Conservation (phyloP, 345 rosid species). For the Adansonia digitata region DNA sequence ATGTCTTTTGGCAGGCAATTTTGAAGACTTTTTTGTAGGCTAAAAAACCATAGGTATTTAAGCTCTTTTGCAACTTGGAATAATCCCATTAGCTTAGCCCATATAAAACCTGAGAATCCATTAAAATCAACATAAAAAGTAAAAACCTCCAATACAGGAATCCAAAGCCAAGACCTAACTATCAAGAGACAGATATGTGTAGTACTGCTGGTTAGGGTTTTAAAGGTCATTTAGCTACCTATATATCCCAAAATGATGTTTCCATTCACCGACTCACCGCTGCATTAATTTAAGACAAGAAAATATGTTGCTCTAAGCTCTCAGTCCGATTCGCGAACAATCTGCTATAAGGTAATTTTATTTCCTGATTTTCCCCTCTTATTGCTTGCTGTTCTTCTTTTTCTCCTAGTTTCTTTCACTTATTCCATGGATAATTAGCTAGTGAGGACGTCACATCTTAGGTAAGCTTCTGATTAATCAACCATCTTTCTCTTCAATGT, state of each 20-base stretch:
- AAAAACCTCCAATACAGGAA: not conserved
- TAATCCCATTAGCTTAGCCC: constrained; percentile 17
- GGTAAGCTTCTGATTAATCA: not conserved
- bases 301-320: not conserved
- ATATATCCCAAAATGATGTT: not conserved
- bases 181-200: not conserved
- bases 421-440: not conserved
- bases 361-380: not conserved
- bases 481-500: not conserved
- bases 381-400: not conserved
- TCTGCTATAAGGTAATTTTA: not conserved
- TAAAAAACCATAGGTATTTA: constrained; percentile 12
- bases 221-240: not conserved
- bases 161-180: not conserved
- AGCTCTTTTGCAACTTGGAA: constrained; percentile 16
- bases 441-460: not conserved
- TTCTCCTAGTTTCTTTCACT: not conserved
- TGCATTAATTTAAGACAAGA: constrained; percentile 1
- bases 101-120: too few species aligned
- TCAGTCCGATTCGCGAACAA: not conserved
- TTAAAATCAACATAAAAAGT: constrained; percentile 13
- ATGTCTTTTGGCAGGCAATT: constrained; percentile 17
- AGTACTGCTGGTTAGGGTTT: constrained; percentile 7
- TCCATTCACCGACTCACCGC: not conserved
- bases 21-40: not conserved